Percentiles rank a stretch among this genome's conserved stretches.
phyloP scores from a whole-genome alignment of 179 eudicot genomes.

The Heliamphora pulchella region DNA sequence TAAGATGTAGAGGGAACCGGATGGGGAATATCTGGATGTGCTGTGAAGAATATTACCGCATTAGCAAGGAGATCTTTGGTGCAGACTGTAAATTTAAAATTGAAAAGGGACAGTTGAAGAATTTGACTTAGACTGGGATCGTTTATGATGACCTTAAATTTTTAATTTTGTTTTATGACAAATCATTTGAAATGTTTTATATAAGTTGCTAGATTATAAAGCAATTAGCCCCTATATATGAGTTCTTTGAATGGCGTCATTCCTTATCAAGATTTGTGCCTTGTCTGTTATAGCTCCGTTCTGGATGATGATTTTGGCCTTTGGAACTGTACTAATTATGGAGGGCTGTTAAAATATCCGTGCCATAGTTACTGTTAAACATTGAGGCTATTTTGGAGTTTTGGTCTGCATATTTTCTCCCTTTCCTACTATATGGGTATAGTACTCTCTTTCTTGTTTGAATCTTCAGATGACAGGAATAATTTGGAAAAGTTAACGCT shows the following conservation, averaged over 20 bases:
- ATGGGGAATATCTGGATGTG: neutral
- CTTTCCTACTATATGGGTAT: neutral
- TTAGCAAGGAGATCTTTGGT: neutral
- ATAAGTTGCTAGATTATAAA: neutral
- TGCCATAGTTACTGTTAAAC: neutral
- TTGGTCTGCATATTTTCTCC: neutral
- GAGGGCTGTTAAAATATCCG: too few species aligned
- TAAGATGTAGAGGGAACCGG: neutral
- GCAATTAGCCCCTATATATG: neutral
- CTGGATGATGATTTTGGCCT: neutral
- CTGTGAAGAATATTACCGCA: neutral
- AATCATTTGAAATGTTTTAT: neutral
- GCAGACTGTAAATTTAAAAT: neutral
- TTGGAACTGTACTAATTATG: too few species aligned
- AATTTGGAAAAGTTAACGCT: conserved; percentile 92
- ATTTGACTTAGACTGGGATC: neutral
- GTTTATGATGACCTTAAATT: neutral
- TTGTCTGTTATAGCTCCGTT: neutral
- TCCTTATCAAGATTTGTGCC: neutral
- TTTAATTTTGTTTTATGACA: neutral
- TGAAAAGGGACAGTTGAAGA: neutral
- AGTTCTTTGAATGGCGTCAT: neutral
- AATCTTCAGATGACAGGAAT: conserved; percentile 76
- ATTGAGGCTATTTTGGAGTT: neutral
- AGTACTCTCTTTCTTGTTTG: conserved; percentile 15